Conservation (phyloP, 768 basidiomycete species). For the Chlorophyllum brunneum region DNA sequence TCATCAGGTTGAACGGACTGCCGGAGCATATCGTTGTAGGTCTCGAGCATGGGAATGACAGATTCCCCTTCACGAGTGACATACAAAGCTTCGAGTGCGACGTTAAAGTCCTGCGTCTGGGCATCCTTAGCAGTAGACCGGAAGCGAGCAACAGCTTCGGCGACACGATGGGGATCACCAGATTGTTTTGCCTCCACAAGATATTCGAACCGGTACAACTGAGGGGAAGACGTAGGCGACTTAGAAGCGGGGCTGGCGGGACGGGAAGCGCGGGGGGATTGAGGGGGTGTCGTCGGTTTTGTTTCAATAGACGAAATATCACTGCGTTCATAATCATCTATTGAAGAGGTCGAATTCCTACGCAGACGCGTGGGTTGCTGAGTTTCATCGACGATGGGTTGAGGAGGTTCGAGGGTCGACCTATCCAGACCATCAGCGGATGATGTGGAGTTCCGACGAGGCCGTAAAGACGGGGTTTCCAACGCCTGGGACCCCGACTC, state of each 20-base stretch:
- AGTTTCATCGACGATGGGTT: constrained; percentile 12
- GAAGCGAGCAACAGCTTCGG: constrained; percentile 34
- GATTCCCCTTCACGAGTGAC: constrained; percentile 49
- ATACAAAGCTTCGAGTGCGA: constrained; percentile 52
- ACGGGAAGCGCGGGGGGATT: neutral
- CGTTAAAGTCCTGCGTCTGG: constrained; percentile 55
- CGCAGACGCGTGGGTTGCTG: constrained; percentile 10
- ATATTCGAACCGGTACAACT: neutral
- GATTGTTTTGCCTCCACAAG: constrained; percentile 11
- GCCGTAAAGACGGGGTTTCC: constrained; percentile 12
- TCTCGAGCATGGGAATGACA: constrained; percentile 52
- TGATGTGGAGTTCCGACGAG: constrained; percentile 7
- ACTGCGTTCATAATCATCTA: neutral
- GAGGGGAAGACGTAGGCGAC: neutral
- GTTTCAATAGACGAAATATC: neutral
- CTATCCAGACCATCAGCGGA: constrained; percentile 2
- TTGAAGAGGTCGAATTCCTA: neutral
- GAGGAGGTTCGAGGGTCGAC: neutral
- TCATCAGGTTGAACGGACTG: constrained; percentile 58
- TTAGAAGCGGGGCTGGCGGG: neutral
- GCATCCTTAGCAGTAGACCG: constrained; percentile 27
- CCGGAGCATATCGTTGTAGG: constrained; percentile 71
- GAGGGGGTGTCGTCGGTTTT: constrained; percentile 1
- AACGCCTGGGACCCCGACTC: constrained; percentile 6
- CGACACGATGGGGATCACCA: constrained; percentile 19